Base-by-base conservation (phyloP, 257 asterid genomes). In the Salvia rosmarinus region DNA sequence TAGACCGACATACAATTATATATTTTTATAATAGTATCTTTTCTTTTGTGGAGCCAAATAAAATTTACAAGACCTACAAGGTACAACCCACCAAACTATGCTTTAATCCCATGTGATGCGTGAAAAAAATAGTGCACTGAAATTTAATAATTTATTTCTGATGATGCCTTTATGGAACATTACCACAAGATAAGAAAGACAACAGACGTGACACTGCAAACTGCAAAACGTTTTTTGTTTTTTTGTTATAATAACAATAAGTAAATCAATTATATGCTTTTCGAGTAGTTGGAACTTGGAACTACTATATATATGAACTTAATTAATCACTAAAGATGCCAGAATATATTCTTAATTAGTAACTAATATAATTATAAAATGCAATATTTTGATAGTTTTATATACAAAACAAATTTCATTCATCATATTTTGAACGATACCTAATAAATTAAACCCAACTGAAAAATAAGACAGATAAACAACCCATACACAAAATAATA, bases 1-100 rank as follows among this genome's bases (percentile, higher is more conserved):
- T 47, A 58, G 71, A 9, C 63, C 71, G 75, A 78, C 82, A 73
- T 73, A 40, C 56, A 64, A 78, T 50, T 75, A 72, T 73, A 73
- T 68, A 72, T 67, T 72, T 59, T 17, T 20, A 37, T 21, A 55
- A 71, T 35, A 1, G 46, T 71, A 67, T n/a, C n/a, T n/a, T n/a
- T n/a, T n/a, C 54, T 14, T 12, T 58, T 68, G 81, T 62, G 73
- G 74, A 77, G 74, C 72, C 77, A 64, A 56, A 43, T 66, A 44
- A 20, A 51, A 13, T 5, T 32, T 21, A 49, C 16, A 52, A 62
- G 63, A 55, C 46, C 46, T 49, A 63, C 55, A 65, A 51, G n/a
- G 70, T 25, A 44, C 43, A 44, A 20, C 64, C 70, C 46, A 34
- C 54, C 43, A 17, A 16, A 47, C 8, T 9, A 56, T 56, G 46